A percentile compares a stretch with the other conserved stretches of the same genome.
phyloP scores from a whole-genome alignment of 1,284 basidiomycete genomes.

The Leccinum insigne region DNA sequence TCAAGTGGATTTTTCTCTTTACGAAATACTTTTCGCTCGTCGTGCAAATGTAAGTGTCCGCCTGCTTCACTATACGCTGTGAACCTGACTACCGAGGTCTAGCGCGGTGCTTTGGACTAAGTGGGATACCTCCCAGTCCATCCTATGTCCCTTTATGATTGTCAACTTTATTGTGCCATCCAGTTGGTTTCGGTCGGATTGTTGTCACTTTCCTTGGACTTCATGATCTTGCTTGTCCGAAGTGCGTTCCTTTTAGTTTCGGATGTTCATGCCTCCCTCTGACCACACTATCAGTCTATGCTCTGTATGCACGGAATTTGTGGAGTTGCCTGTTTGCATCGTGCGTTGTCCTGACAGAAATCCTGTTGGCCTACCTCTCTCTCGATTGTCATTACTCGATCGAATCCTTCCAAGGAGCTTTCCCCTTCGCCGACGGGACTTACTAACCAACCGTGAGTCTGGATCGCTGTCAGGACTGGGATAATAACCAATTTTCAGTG shows the following conservation, averaged over 20 bases:
- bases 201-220: slow-evolving; percentile 19
- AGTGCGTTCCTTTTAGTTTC: slow-evolving; percentile 12
- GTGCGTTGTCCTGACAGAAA: slow-evolving; percentile 13
- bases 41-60: slow-evolving; percentile 16
- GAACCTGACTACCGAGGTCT: slow-evolving; percentile 1
- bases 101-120: slow-evolving; percentile 16
- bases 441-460: not conserved
- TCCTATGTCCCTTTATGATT: slow-evolving; percentile 4
- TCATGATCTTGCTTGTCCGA: slow-evolving; percentile 18
- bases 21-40: slow-evolving; percentile 17
- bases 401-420: not conserved
- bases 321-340: slow-evolving; percentile 8
- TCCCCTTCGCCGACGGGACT: not conserved
- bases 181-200: slow-evolving; percentile 13
- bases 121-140: slow-evolving; percentile 6
- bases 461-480: not conserved
- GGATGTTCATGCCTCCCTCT: not conserved
- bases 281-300: slow-evolving; percentile 18
- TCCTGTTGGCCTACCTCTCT: slow-evolving; percentile 3
- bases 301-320: slow-evolving; percentile 13
- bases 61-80: not conserved
- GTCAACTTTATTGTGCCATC: slow-evolving; percentile 13
- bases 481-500: not conserved
- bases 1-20: slow-evolving; percentile 29
- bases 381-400: not conserved